Evolutionary conservation across 352 stramenopile genomes (phyloP).

Genomic region (Plasmopara muralis): DNA sequence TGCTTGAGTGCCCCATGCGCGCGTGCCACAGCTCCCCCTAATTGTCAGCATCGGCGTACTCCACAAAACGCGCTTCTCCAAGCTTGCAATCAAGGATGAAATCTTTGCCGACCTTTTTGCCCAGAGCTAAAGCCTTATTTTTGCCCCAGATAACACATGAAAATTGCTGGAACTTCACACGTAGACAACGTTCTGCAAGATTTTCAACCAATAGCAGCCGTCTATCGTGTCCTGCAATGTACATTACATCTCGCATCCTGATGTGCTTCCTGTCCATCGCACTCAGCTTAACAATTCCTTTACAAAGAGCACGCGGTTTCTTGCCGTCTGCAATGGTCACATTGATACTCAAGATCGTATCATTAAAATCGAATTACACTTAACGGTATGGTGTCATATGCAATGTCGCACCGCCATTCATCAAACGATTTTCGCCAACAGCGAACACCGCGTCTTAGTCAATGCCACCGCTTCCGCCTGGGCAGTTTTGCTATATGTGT

Average conservation of each 20-base stretch:
- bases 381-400: slow-evolving; percentile 8
- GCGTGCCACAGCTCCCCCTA: too few species aligned
- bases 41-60: too few species aligned
- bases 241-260: slow-evolving; percentile 1
- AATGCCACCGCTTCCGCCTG: not conserved
- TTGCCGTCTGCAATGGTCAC: not conserved
- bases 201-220: slow-evolving; percentile 5
- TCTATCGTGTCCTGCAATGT: slow-evolving; percentile 5
- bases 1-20: too few species aligned
- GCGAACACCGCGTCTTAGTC: not conserved
- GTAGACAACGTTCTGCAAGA: slow-evolving; percentile 2
- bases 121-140: too few species aligned
- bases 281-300: slow-evolving; percentile 7
- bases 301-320: slow-evolving; percentile 2
- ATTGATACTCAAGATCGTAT: not conserved
- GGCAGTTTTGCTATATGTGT: not conserved
- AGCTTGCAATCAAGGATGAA: too few species aligned
- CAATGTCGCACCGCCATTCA: slow-evolving; percentile 2
- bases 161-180: too few species aligned
- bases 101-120: too few species aligned
- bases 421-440: not conserved
- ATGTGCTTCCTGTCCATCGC: slow-evolving; percentile 3
- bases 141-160: too few species aligned
- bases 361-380: not conserved
- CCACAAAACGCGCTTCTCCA: too few species aligned